Percentiles rank a stretch among this genome's conserved stretches.
Evolutionary conservation across 345 rosid species (phyloP).

Genomic region (Reutealis trisperma): DNA sequence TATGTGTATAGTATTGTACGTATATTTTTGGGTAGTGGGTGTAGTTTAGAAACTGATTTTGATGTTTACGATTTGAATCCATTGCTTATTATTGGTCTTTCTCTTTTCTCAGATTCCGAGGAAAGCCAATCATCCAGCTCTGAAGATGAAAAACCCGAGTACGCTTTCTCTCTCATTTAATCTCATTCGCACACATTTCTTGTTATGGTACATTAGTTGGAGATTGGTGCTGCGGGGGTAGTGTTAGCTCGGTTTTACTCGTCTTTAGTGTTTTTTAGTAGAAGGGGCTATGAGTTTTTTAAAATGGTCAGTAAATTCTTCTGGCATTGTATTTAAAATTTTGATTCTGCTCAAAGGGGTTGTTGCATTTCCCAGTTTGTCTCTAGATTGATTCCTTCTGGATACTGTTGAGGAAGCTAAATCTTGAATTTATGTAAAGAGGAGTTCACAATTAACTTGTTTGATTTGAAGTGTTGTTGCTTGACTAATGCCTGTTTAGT

Average conservation of each 20-base stretch:
- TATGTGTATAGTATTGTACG: slow-evolving; percentile 22
- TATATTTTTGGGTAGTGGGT: slow-evolving; percentile 24
- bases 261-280: not conserved
- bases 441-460: not conserved
- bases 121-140: slow-evolving; percentile 52
- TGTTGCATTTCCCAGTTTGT: not conserved
- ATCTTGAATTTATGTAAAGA: not conserved
- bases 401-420: not conserved
- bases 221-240: not conserved
- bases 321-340: not conserved
- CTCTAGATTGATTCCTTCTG: not conserved
- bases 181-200: slow-evolving; percentile 18
- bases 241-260: not conserved
- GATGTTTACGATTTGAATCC: slow-evolving; percentile 25
- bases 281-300: not conserved
- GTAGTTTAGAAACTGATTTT: slow-evolving; percentile 17
- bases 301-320: not conserved
- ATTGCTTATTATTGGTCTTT: slow-evolving; percentile 8
- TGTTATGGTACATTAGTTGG: not conserved
- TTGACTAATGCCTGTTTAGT: not conserved
- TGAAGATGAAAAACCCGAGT: slow-evolving; percentile 71
- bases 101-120: slow-evolving; percentile 51
- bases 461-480: not conserved
- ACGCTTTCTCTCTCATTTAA: slow-evolving; percentile 25
- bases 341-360: too few relatives aligned